Conservation (phyloP, 2,329 filamentous ascomycete species). For the Curvularia spicifera region DNA sequence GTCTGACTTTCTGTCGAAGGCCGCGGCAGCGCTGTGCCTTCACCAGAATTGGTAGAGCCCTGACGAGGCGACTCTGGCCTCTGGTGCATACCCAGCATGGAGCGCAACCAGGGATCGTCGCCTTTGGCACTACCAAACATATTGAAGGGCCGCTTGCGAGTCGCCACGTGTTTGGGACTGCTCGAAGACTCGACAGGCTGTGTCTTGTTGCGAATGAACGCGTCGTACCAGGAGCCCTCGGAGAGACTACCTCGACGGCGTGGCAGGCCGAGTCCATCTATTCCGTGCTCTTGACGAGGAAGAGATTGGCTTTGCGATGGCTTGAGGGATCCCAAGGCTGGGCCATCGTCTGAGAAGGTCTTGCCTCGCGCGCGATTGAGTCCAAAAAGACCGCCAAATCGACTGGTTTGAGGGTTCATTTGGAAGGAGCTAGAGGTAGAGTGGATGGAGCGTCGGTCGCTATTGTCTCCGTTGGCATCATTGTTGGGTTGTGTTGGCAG, state of each 20-base stretch:
- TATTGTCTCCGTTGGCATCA: slow-evolving; percentile 50
- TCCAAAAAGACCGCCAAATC: slow-evolving; percentile 67
- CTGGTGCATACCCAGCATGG: slow-evolving; percentile 47
- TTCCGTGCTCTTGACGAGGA: slow-evolving; percentile 62
- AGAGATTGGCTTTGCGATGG: slow-evolving; percentile 78
- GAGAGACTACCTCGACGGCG: slow-evolving; percentile 62
- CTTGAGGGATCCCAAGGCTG: slow-evolving; percentile 72
- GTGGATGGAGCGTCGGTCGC: slow-evolving; percentile 55
- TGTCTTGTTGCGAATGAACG: slow-evolving; percentile 51
- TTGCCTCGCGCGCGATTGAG: slow-evolving; percentile 67
- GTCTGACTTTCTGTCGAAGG: slow-evolving; percentile 50
- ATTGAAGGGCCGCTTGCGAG: slow-evolving; percentile 57
- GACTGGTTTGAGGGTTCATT: slow-evolving; percentile 55
- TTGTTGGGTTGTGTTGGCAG: slow-evolving; percentile 50
- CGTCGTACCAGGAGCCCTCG: slow-evolving; percentile 63
- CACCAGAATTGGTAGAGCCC: slow-evolving; percentile 67
- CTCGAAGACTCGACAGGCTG: slow-evolving; percentile 41
- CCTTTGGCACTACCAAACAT: slow-evolving; percentile 59
- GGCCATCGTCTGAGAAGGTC: slow-evolving; percentile 65
- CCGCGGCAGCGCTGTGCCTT: slow-evolving; percentile 43
- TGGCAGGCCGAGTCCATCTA: slow-evolving; percentile 58
- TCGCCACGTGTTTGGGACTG: slow-evolving; percentile 48
- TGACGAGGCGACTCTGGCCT: slow-evolving; percentile 65
- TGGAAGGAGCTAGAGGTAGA: slow-evolving; percentile 59
- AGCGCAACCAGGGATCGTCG: slow-evolving; percentile 58